A percentile compares a stretch with the other conserved stretches of the same genome.
phyloP scores from a whole-genome alignment of 176 grass and related monocot genomes.

The Lolium perenne region DNA sequence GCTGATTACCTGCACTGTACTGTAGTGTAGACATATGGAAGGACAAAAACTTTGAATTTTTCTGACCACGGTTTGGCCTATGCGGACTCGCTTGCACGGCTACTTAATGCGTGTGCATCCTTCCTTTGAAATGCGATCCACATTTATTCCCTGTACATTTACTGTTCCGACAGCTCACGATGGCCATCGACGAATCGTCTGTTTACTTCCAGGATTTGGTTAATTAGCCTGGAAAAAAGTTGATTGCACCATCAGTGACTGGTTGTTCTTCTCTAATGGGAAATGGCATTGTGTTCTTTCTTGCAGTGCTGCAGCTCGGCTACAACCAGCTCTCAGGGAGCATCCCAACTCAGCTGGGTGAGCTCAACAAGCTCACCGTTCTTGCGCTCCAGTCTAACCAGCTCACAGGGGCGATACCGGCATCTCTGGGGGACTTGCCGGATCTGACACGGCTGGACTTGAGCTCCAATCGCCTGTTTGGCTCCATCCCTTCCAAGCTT shows the following conservation, averaged over 20 bases:
- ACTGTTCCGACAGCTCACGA: conserved; percentile 12
- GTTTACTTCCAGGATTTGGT: conserved; percentile 28
- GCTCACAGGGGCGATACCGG: conserved; percentile 76
- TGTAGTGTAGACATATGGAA: no score
- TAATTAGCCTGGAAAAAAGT: conserved; percentile 17
- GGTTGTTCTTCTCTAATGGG: conserved; percentile 1
- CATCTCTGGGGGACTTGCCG: conserved; percentile 61
- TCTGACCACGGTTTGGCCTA: conserved; percentile 4
- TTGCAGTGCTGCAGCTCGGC: conserved; percentile 82
- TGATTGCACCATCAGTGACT: conserved; percentile 1
- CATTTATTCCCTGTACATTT: conserved; percentile 10
- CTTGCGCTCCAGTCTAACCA: conserved; percentile 82
- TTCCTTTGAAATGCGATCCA: neutral
- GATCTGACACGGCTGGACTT: conserved; percentile 74
- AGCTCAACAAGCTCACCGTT: conserved; percentile 67
- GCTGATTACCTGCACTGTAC: neutral
- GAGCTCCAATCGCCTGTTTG: conserved; percentile 79
- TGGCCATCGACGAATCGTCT: neutral
- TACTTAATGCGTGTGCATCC: neutral
- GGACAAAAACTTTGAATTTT: conserved; percentile 36
- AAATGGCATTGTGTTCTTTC: neutral
- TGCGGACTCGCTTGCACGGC: conserved; percentile 25
- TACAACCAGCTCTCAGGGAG: conserved; percentile 79
- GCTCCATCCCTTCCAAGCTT: conserved; percentile 79
- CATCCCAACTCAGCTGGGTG: conserved; percentile 73